Conservation (phyloP, 2,329 filamentous ascomycete species). For the Verticillium dahliae region DNA sequence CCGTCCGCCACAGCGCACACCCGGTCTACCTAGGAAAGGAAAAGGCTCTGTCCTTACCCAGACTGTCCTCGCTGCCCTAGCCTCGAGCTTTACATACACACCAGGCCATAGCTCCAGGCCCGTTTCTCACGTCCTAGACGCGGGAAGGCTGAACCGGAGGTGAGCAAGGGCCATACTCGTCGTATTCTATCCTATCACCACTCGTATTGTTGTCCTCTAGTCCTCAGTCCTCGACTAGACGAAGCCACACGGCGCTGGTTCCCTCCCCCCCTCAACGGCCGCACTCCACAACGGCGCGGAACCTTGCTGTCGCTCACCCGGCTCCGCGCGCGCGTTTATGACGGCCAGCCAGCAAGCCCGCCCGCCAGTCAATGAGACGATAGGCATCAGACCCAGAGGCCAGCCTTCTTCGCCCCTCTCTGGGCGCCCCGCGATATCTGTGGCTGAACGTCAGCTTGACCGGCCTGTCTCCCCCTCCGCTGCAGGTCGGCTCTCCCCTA, state of each 20-base stretch:
- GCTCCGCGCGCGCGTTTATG: background rate
- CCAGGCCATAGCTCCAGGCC: background rate
- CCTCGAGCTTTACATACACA: background rate
- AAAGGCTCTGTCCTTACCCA: too few relatives aligned
- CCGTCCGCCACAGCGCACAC: background rate
- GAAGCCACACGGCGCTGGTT: background rate
- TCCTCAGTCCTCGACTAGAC: background rate
- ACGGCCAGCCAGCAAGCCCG: background rate
- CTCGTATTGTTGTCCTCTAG: background rate
- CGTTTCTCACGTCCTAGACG: background rate
- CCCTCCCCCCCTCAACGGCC: background rate
- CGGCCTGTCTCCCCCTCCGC: too few relatives aligned
- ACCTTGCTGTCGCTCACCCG: background rate
- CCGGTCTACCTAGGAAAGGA: background rate
- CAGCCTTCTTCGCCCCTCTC: too few relatives aligned
- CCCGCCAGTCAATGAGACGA: background rate
- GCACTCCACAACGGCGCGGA: background rate
- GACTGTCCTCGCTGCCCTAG: background rate
- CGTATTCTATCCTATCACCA: background rate
- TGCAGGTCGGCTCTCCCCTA: background rate
- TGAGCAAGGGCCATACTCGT: background rate
- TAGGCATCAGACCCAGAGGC: too few relatives aligned
- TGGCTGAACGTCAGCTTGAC: too few relatives aligned
- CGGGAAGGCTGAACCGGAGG: background rate
- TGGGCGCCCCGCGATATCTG: too few relatives aligned